Base-by-base conservation (phyloP, 1,284 basidiomycete species). In the Gomphus bonarii region DNA sequence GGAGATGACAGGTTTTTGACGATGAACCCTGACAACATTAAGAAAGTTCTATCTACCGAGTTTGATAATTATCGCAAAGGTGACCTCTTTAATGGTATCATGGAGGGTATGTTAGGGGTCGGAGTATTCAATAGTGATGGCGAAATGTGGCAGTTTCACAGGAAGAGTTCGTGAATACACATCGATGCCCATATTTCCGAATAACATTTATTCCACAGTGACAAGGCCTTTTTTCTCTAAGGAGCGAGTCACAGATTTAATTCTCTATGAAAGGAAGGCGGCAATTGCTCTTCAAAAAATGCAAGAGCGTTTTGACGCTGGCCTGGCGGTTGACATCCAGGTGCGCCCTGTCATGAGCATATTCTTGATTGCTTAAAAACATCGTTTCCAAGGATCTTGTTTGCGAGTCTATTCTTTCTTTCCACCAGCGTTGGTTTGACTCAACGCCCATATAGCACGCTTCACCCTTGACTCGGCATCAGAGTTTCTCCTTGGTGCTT, bases 61-160 rank as follows among this genome's bases (percentile, higher is more conserved):
- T 77, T 77, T 61, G 57, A 65, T 1, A 71, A 67, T 62, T 76
- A 68, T 35, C 67, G 70, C 55, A 77, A 76, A 67, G 74, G 72
- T 9, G 6, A 38, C 14, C 54, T 59, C 3, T 59, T 64, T 42
- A 50, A 48, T 18, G 50, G 46, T 18, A 43, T 50, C 11, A 40
- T 55, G 40, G 56, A 66, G 28, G 64, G 66, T 12, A 63, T 83
- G n/a, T 64, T 82, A 9, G 81, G 81, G 1, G 72, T 73, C 3
- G 81, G 81, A 0, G 77, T 82, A 1, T 83, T 84, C 63, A 82
- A 83, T 59, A 75, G 78, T 9, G 81, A 84, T 59, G 80, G 81
- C 9, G 57, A 82, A 69, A 80, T 80, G 63, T 67, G 72, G 20
- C 54, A 53, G 42, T 58, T 58, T 53, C 57, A 58, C 28, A 36